phyloP scores from a whole-genome alignment of 208 protist genomes.

The Perkinsela sp. region DNA sequence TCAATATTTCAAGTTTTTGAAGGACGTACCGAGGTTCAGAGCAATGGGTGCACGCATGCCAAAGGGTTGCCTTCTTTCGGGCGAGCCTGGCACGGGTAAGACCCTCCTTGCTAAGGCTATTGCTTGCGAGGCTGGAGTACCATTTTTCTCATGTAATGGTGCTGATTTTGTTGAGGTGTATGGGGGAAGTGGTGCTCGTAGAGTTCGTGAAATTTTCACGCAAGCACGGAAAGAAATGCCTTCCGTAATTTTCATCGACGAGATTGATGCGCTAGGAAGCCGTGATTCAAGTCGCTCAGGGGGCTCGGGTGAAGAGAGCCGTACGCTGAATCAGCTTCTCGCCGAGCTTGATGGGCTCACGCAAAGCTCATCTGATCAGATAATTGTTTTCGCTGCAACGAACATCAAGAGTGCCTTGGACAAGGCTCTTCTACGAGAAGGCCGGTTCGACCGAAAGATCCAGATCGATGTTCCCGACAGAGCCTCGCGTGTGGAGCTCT shows the following conservation, averaged over 20 bases:
- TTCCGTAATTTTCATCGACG: conserved; percentile 92
- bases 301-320: conserved; percentile 29
- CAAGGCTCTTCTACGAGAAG: conserved; percentile 74
- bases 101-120: conserved; percentile 66
- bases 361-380: conserved; percentile 21
- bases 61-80: conserved; percentile 79
- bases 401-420: conserved; percentile 81
- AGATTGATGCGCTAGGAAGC: conserved; percentile 83
- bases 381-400: conserved; percentile 84
- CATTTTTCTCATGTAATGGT: conserved; percentile 77
- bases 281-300: conserved; percentile 23
- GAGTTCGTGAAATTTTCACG: conserved; percentile 75
- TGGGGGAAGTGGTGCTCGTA: conserved; percentile 75
- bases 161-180: conserved; percentile 88
- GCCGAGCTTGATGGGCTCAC: conserved; percentile 78
- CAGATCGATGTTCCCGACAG: conserved; percentile 43
- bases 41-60: conserved; percentile 75
- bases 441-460: conserved; percentile 82
- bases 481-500: conserved; percentile 22
- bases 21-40: conserved; percentile 63
- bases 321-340: conserved; percentile 83
- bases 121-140: conserved; percentile 62
- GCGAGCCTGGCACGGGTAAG: conserved; percentile 85
- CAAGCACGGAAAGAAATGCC: conserved; percentile 58
- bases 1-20: conserved; percentile 83